phyloP scores from a whole-genome alignment of 176 grass and related monocot genomes.

The Aegilops tauschii region DNA sequence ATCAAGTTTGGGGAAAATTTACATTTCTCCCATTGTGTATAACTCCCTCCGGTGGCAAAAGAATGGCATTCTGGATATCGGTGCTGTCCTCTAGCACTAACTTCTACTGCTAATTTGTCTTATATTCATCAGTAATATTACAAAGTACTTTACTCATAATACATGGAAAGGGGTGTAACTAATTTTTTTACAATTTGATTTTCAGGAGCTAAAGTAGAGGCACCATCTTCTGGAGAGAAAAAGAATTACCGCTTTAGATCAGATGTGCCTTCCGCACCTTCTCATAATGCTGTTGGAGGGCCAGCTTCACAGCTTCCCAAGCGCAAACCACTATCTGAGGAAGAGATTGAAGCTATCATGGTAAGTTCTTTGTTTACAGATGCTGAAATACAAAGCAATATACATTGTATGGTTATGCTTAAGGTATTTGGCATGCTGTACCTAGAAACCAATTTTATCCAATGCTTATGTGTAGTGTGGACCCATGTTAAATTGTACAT shows the following conservation, averaged over 20 bases:
- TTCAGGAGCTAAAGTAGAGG: constrained; percentile 45
- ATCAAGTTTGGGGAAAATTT: not conserved
- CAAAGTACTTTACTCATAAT: not conserved
- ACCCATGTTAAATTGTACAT: constrained; percentile 4
- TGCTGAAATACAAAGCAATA: not conserved
- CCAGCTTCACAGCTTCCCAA: constrained; percentile 90
- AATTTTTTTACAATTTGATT: constrained; percentile 19
- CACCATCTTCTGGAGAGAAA: constrained; percentile 41
- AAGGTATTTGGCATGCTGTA: not conserved
- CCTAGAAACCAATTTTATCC: not conserved
- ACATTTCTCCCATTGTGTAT: not conserved
- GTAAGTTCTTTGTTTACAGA: constrained; percentile 34
- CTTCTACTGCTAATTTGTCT: not conserved
- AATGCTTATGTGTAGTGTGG: not conserved
- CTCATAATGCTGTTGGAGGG: constrained; percentile 82
- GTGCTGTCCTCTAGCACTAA: not conserved
- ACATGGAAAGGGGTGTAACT: constrained; percentile 15
- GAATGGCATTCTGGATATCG: not conserved
- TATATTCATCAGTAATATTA: not conserved
- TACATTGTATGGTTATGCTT: not conserved
- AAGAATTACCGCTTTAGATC: constrained; percentile 89
- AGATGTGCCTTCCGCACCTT: constrained; percentile 82
- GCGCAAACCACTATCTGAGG: constrained; percentile 80
- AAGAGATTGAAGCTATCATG: constrained; percentile 97
- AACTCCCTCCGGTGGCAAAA: not conserved